These are phyloP conservation scores for Cardamine resedifolia DNA, from an alignment of 345 rosid genomes.

Conservation along the genomic window DNA sequence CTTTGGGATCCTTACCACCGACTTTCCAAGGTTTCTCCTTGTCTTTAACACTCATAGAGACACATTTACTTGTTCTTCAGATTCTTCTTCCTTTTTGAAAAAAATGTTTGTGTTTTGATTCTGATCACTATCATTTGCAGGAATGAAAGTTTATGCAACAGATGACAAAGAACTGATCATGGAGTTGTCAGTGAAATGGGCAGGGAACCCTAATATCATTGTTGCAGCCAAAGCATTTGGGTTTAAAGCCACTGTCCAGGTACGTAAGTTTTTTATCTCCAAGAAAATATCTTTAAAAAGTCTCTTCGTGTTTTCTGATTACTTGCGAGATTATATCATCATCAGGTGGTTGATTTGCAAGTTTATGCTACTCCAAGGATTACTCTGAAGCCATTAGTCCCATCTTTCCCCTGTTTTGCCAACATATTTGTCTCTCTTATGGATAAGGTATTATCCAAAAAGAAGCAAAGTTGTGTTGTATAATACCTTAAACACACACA, in stretches of 20 bases:
- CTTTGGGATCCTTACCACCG: conserved; percentile 85
- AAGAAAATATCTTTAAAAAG: not conserved
- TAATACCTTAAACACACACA: not conserved
- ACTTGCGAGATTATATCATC: conserved; percentile 7
- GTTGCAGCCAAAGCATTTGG: conserved; percentile 87
- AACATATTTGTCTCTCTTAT: conserved; percentile 84
- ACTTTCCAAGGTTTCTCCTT: conserved; percentile 66
- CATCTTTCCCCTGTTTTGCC: conserved; percentile 93
- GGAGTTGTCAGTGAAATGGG: conserved; percentile 90
- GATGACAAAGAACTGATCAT: conserved; percentile 95
- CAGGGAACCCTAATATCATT: conserved; percentile 80
- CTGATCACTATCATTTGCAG: conserved; percentile 38
- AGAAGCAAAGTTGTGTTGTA: not conserved
- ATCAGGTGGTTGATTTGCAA: conserved; percentile 91
- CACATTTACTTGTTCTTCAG: not conserved
- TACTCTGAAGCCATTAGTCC: conserved; percentile 88
- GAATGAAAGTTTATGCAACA: conserved; percentile 87
- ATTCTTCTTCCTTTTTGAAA: conserved; percentile 1
- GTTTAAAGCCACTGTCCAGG: conserved; percentile 84
- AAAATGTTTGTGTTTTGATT: not conserved
- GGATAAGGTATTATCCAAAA: conserved; percentile 62
- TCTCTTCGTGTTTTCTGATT: not conserved
- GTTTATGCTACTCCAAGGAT: conserved; percentile 88
- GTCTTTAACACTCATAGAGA: not conserved
- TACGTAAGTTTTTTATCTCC: conserved; percentile 49